Percentiles rank a stretch among this genome's conserved stretches.
These are phyloP conservation scores for Pichia californica DNA, from an alignment of 805 yeast genomes.

Conservation along the genomic window DNA sequence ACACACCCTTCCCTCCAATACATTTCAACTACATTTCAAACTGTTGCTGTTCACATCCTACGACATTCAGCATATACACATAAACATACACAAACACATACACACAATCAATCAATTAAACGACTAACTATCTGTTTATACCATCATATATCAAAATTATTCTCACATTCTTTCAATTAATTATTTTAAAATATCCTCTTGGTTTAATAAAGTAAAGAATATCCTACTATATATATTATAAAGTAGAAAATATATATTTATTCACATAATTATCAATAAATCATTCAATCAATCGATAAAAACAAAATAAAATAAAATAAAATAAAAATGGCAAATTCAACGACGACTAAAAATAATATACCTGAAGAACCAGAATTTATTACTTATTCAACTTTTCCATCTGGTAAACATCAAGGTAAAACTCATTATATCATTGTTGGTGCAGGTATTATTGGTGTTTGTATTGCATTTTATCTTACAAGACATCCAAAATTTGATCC, in stretches of 20 bases:
- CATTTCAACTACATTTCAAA: too few species aligned
- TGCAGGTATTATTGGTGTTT: conserved; percentile 94
- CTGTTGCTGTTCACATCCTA: background rate
- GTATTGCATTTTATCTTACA: conserved; percentile 85
- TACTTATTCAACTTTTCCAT: conserved; percentile 34
- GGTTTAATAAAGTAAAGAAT: too few species aligned
- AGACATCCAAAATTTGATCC: conserved; percentile 76
- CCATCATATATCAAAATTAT: too few species aligned
- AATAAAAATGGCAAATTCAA: background rate
- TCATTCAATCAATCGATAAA: too few species aligned
- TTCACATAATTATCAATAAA: too few species aligned
- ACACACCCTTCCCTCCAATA: too few species aligned
- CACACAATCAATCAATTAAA: too few species aligned
- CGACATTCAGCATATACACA: background rate
- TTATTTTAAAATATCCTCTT: too few species aligned
- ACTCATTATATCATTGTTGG: conserved; percentile 81
- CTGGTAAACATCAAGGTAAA: conserved; percentile 51
- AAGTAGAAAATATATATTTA: too few species aligned
- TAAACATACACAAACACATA: background rate
- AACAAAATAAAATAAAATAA: background rate
- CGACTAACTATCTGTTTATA: too few species aligned
- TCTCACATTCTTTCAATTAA: too few species aligned
- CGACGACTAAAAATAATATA: background rate
- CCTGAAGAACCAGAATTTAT: conserved; percentile 22
- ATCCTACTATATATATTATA: too few species aligned